Conservation (phyloP, 169 alveolate genomes). For the Cryptosporidium meleagridis region DNA sequence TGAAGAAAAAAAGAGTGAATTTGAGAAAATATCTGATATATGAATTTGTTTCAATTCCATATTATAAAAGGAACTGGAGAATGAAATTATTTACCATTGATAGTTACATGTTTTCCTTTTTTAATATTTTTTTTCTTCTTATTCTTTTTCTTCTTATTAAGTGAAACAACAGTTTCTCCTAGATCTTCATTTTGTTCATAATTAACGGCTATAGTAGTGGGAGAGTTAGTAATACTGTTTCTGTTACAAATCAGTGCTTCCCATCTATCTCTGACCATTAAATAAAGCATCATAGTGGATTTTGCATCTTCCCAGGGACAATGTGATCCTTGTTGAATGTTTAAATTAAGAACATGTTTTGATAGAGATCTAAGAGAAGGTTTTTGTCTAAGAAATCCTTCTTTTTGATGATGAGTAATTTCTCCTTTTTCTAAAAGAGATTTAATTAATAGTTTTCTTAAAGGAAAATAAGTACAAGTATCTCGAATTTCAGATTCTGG, state of each 20-base stretch:
- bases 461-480: slow-evolving; percentile 53
- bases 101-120: neutral
- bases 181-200: neutral
- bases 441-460: slow-evolving; percentile 29
- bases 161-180: neutral
- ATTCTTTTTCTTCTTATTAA: neutral
- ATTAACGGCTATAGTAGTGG: neutral
- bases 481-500: slow-evolving; percentile 59
- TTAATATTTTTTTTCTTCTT: neutral
- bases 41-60: too few species aligned
- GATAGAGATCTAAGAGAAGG: slow-evolving; percentile 38
- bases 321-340: slow-evolving; percentile 69
- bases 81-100: neutral
- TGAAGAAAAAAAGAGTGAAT: too few species aligned
- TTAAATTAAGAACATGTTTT: slow-evolving; percentile 18
- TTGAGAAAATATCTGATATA: too few species aligned
- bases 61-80: neutral
- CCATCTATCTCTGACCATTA: slow-evolving; percentile 69
- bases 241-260: neutral
- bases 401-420: neutral
- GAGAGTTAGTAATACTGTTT: neutral
- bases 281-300: slow-evolving; percentile 57
- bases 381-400: slow-evolving; percentile 38
- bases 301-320: slow-evolving; percentile 67
- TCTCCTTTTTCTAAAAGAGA: slow-evolving; percentile 46